These are phyloP conservation scores for Fomitopsis serialis DNA, from an alignment of 768 basidiomycete genomes.

Conservation along the genomic window DNA sequence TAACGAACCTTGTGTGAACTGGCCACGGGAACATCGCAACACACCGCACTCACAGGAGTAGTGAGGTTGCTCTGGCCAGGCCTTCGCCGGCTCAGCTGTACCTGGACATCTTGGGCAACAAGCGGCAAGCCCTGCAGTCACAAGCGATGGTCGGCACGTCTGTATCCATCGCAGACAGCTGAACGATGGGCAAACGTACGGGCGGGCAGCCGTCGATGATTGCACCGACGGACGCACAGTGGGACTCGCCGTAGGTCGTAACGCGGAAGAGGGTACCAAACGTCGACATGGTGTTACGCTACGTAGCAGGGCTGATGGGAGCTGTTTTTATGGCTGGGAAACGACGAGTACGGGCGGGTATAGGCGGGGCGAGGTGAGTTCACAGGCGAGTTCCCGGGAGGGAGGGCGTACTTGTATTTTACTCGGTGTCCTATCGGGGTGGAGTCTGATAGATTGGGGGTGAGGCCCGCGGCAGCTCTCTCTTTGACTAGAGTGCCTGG, in stretches of 20 bases:
- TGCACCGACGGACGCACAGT: constrained; percentile 94
- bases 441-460: background rate
- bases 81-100: constrained; percentile 83
- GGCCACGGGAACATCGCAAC: background rate
- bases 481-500: background rate
- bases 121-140: constrained; percentile 70
- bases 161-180: background rate
- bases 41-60: constrained; percentile 66
- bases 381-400: background rate
- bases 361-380: background rate
- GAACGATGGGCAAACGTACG: constrained; percentile 38
- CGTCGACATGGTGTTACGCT: constrained; percentile 65
- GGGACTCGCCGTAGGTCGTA: constrained; percentile 96
- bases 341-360: background rate
- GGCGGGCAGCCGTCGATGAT: constrained; percentile 98
- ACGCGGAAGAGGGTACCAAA: constrained; percentile 91
- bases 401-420: background rate
- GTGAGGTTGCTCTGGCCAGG: constrained; percentile 97
- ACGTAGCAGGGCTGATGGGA: background rate
- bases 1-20: background rate
- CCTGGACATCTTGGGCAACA: constrained; percentile 78
- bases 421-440: background rate
- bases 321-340: background rate
- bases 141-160: background rate
- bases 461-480: background rate